Conservation (phyloP, 1,284 basidiomycete species). For the Trichosporon inkin region DNA sequence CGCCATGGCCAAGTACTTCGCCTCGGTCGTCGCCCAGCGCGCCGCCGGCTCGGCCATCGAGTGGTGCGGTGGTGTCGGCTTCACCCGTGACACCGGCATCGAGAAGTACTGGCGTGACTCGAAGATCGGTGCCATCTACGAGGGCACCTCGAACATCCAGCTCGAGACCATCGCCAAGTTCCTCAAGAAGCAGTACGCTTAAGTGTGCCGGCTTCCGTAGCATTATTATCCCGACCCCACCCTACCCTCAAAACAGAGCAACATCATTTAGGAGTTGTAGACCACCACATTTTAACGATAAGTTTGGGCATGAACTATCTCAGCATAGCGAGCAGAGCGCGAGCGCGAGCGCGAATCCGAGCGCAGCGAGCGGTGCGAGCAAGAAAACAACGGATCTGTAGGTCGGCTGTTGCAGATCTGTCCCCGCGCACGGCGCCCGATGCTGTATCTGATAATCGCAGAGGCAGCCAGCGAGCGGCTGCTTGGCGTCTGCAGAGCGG, state of each 20-base stretch:
- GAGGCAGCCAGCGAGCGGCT: no score
- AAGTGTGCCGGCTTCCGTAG: conserved; percentile 8
- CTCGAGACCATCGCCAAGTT: conserved; percentile 93
- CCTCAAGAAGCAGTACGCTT: conserved; percentile 52
- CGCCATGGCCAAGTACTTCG: conserved; percentile 92
- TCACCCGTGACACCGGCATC: conserved; percentile 88
- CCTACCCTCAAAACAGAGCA: background rate
- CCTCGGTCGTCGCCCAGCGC: conserved; percentile 81
- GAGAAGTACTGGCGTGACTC: conserved; percentile 94
- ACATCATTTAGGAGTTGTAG: background rate
- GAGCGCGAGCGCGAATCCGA: background rate
- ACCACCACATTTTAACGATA: conserved; percentile 6
- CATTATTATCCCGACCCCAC: background rate
- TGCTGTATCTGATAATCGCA: no score
- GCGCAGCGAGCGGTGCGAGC: background rate
- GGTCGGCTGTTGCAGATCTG: no score
- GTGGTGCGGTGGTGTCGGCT: conserved; percentile 94
- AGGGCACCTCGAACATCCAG: conserved; percentile 95
- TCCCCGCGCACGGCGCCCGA: no score
- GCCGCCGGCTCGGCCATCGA: conserved; percentile 89
- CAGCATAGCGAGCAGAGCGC: background rate
- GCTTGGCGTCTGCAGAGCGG: no score
- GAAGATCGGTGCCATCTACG: conserved; percentile 92
- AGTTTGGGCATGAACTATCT: conserved; percentile 10
- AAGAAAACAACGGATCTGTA: no score